Conservation (phyloP, 2,329 filamentous ascomycete genomes). For the Magnaporthales sp. region DNA sequence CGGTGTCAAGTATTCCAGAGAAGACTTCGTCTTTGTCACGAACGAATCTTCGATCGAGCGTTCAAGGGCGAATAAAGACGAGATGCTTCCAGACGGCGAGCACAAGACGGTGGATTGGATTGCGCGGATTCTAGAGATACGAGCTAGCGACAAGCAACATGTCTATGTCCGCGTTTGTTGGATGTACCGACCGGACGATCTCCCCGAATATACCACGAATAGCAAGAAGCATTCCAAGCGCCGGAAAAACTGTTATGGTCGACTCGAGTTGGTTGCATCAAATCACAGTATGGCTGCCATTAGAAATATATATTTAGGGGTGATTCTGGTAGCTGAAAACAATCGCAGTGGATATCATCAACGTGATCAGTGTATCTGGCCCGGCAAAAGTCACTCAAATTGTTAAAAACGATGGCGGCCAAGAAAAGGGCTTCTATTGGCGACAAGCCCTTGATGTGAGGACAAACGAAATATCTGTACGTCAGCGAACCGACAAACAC, state of each 20-base stretch:
- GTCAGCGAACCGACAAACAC: constrained; percentile 14
- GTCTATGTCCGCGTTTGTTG: too few species aligned
- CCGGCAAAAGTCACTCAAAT: constrained; percentile 55
- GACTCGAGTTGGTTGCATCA: constrained; percentile 59
- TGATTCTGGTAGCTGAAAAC: not conserved
- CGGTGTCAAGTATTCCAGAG: constrained; percentile 46
- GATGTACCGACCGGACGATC: constrained; percentile 69
- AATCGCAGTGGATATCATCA: constrained; percentile 59
- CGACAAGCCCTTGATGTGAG: constrained; percentile 52
- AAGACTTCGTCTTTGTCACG: constrained; percentile 50
- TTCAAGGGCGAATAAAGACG: constrained; percentile 32
- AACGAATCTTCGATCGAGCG: constrained; percentile 48
- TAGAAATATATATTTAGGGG: not conserved
- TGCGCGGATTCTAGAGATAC: constrained; percentile 67
- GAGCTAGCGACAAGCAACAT: constrained; percentile 62
- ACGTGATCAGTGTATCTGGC: constrained; percentile 61
- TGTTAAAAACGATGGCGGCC: constrained; percentile 60
- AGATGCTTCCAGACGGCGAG: constrained; percentile 13
- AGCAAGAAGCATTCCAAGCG: constrained; percentile 40
- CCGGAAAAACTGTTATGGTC: constrained; percentile 58
- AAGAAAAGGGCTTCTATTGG: constrained; percentile 54
- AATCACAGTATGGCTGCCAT: constrained; percentile 51
- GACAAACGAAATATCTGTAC: constrained; percentile 49
- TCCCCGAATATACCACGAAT: constrained; percentile 46
- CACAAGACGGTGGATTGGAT: constrained; percentile 56